These are phyloP conservation scores for Rhododendron simsii DNA, from an alignment of 148 eudicot genomes.

Conservation along the genomic window DNA sequence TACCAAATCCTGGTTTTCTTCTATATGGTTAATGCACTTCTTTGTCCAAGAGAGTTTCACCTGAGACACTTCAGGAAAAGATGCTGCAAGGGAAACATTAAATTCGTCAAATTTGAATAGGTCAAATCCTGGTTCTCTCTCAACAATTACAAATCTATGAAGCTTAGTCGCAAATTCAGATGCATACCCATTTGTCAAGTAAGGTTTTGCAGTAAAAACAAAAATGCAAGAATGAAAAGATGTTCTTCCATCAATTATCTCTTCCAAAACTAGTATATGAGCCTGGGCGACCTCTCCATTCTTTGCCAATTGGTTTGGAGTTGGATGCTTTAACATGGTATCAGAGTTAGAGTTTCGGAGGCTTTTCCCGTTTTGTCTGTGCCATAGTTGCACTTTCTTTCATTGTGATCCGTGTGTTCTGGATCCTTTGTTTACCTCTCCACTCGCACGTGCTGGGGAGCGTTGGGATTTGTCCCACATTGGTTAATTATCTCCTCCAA, in stretches of 20 bases:
- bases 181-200: neutral
- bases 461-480: too few relatives aligned
- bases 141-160: neutral
- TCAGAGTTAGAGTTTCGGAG: too few relatives aligned
- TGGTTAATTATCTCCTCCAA: too few relatives aligned
- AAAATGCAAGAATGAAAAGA: neutral
- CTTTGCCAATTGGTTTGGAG: too few relatives aligned
- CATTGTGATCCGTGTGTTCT: too few relatives aligned
- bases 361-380: too few relatives aligned
- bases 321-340: too few relatives aligned
- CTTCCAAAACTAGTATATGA: too few relatives aligned
- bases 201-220: neutral
- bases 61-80: neutral
- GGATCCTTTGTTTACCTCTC: too few relatives aligned
- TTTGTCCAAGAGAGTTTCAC: neutral
- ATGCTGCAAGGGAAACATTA: slow-evolving; percentile 1
- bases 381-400: too few relatives aligned
- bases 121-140: neutral
- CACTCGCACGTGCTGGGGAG: too few relatives aligned
- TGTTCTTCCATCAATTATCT: neutral
- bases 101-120: neutral
- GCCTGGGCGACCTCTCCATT: too few relatives aligned
- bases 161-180: neutral
- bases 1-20: neutral
- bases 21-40: neutral